These are phyloP conservation scores for Komagataella pseudopastoris DNA, from an alignment of 805 yeast genomes.

Conservation along the genomic window DNA sequence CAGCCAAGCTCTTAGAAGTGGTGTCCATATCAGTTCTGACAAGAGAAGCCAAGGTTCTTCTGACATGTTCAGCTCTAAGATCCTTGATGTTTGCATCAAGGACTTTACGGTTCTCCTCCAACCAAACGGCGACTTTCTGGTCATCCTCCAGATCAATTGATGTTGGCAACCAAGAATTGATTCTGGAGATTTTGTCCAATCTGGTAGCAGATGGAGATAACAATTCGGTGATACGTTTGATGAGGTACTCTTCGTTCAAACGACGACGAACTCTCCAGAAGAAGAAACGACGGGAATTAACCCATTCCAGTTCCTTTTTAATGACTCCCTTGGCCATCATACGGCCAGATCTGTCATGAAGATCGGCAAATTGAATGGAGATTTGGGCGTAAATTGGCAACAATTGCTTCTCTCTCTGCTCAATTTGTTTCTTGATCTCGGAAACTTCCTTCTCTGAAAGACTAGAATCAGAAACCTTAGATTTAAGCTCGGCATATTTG, in stretches of 20 bases:
- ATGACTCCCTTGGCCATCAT: constrained; percentile 93
- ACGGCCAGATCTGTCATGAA: constrained; percentile 95
- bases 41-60: constrained; percentile 47
- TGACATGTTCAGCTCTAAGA: constrained; percentile 53
- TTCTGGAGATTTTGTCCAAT: constrained; percentile 74
- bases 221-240: constrained; percentile 58
- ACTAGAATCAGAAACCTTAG: constrained; percentile 36
- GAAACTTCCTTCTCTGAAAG: constrained; percentile 55
- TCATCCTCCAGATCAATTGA: constrained; percentile 61
- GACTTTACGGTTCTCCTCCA: constrained; percentile 60
- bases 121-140: constrained; percentile 69
- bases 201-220: constrained; percentile 42
- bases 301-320: constrained; percentile 76
- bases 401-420: constrained; percentile 66
- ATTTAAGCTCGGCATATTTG: constrained; percentile 55
- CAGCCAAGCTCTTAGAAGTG: constrained; percentile 42
- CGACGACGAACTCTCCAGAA: constrained; percentile 99
- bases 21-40: constrained; percentile 38
- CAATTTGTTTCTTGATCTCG: constrained; percentile 48
- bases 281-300: constrained; percentile 83
- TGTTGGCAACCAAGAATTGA: constrained; percentile 77
- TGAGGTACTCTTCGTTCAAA: constrained; percentile 79
- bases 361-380: constrained; percentile 92
- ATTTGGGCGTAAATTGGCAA: constrained; percentile 86
- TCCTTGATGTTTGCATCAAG: constrained; percentile 49